Base-by-base conservation (phyloP, 371 early-diverging fungal species). In the Mortierella sp. region DNA sequence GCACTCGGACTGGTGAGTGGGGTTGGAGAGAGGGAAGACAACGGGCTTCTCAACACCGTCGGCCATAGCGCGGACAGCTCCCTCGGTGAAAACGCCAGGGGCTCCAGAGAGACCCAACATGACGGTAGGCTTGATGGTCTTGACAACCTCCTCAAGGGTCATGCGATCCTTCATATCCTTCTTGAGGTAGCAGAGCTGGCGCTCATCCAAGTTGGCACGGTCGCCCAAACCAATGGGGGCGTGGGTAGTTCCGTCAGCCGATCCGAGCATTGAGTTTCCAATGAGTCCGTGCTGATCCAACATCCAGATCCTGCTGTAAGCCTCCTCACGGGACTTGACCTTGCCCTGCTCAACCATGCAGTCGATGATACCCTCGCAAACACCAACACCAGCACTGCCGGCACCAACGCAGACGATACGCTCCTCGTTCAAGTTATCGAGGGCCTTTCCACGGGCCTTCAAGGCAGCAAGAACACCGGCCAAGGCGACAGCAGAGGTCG, bases 331-430 rank as follows among this genome's bases (percentile, higher is more conserved):
- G n/a, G 89, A 83, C 55, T 89, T 89, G 61, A 91, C 92, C 80
- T 82, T 81, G 53, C 93, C 92, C 69, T 92, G 93, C 55, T 89
- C 90, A 5, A 92, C 91, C 91, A 93, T 92, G 69, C 90, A 89
- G 80, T 92, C 92, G 54, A 92, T 78, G 59, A 92, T 93, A 64
- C 92, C 92, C 80, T 93, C 93, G 77, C 93, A 92, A 3, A 93
- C 92, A 86, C 94, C 94, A 9, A 93, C 92, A 74, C 93, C 94
- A 19, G 94, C 93, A 48, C 91, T 90, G 6, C 94, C 94, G n/a
- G 94, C 93, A 31, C 94, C 94, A 34, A 93, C 91, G 79, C 93
- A 93, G 16, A 94, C 81, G 50, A 93, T 91, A 26, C 90, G 89
- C 71, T 92, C 90, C 71, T 89, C 89, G 34, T 87, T 64, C 46